Percentiles rank a stretch among this genome's conserved stretches.
These are phyloP conservation scores for Plasmodium falciparum DNA, from an alignment of 169 alveolate genomes.

Conservation along the genomic window DNA sequence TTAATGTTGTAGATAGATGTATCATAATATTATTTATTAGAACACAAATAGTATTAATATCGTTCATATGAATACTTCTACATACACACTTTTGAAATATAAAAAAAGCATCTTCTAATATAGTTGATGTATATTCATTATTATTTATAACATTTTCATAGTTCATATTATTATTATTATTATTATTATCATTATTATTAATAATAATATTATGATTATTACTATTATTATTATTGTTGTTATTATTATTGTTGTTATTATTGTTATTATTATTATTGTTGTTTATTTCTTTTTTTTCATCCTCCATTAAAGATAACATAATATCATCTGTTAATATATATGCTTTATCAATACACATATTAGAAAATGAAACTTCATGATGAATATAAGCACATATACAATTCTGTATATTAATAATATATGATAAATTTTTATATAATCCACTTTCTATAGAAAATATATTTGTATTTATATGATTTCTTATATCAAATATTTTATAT, in stretches of 20 bases:
- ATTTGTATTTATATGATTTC: constrained; percentile 49
- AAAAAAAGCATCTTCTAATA: constrained; percentile 66
- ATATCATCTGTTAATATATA: constrained; percentile 65
- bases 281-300: constrained; percentile 8
- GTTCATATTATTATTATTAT: not conserved
- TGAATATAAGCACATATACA: constrained; percentile 53
- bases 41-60: constrained; percentile 70
- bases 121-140: constrained; percentile 61
- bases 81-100: constrained; percentile 70
- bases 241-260: not conserved
- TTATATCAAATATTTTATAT: constrained; percentile 14
- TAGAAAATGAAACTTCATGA: constrained; percentile 33
- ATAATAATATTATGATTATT: not conserved
- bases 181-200: not conserved
- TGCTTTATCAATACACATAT: constrained; percentile 64
- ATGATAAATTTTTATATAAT: constrained; percentile 53
- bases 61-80: constrained; percentile 73
- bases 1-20: constrained; percentile 34
- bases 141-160: not conserved
- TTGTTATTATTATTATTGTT: too few species aligned
- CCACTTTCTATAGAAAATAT: constrained; percentile 40
- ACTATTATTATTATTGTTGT: not conserved
- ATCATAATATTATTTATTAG: constrained; percentile 51
- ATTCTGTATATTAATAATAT: constrained; percentile 44
- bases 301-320: constrained; percentile 52